Conservation (phyloP, 441 rosid genomes). For the Jatropha podagrica region DNA sequence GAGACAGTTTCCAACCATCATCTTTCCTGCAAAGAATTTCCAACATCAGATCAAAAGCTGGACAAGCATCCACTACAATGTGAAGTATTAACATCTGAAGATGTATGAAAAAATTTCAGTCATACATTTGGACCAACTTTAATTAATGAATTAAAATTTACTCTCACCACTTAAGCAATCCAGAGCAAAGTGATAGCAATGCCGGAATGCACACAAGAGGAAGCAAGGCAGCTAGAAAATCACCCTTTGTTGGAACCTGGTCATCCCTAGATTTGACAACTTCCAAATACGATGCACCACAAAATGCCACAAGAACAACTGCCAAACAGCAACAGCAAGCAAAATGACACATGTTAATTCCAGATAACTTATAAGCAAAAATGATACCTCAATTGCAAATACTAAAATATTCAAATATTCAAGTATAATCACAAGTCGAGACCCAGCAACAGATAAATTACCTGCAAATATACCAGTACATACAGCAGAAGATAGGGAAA, state of each 20-base stretch:
- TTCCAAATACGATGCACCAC: constrained; percentile 92
- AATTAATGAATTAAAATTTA: constrained; percentile 28
- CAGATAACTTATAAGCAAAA: neutral
- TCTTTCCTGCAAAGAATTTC: constrained; percentile 81
- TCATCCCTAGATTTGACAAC: constrained; percentile 89
- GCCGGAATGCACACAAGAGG: constrained; percentile 99
- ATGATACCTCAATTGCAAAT: constrained; percentile 17
- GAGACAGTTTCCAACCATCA: constrained; percentile 96
- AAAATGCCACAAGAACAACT: constrained; percentile 95
- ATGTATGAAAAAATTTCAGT: neutral
- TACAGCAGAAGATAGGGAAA: constrained; percentile 90
- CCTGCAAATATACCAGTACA: constrained; percentile 88
- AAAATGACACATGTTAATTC: constrained; percentile 22
- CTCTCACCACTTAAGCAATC: constrained; percentile 92
- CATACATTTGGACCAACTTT: constrained; percentile 17
- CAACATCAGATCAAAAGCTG: constrained; percentile 7
- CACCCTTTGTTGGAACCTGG: constrained; percentile 85
- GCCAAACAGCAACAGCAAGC: constrained; percentile 32
- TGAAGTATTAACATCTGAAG: constrained; percentile 16
- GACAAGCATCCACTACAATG: constrained; percentile 8
- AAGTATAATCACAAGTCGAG: constrained; percentile 10
- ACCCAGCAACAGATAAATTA: constrained; percentile 33
- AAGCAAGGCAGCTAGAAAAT: constrained; percentile 98
- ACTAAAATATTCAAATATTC: neutral
- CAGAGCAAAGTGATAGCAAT: constrained; percentile 81